Conservation (phyloP, 2,329 filamentous ascomycete species). For the Fusarium lyarnte region DNA sequence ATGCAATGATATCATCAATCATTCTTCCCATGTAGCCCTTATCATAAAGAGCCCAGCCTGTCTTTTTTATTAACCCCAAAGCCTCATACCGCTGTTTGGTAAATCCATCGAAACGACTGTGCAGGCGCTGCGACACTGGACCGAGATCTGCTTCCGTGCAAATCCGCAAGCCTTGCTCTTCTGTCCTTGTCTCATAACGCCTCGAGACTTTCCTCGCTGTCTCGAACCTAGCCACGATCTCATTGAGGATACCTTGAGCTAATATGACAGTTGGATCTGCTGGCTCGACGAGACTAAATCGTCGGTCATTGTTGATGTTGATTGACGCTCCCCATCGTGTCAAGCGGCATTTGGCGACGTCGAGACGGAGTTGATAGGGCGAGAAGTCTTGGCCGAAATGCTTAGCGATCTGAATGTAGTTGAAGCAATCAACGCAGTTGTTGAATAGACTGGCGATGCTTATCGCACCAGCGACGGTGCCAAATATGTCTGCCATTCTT, state of each 20-base stretch:
- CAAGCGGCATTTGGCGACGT: slow-evolving; percentile 45
- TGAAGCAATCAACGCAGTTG: slow-evolving; percentile 52
- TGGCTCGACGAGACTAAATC: slow-evolving; percentile 17
- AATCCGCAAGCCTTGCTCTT: rapidly evolving
- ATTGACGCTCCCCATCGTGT: slow-evolving; percentile 49
- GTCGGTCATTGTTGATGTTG: slow-evolving; percentile 43
- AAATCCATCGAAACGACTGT: neutral
- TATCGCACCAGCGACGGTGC: slow-evolving; percentile 42
- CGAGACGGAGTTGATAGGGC: slow-evolving; percentile 46
- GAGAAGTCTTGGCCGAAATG: slow-evolving; percentile 49
- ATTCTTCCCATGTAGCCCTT: slow-evolving; percentile 32
- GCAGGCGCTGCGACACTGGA: neutral
- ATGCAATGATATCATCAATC: slow-evolving; percentile 31
- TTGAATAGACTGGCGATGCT: slow-evolving; percentile 50
- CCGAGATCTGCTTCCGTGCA: neutral
- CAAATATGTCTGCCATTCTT: slow-evolving; percentile 22
- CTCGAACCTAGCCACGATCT: neutral
- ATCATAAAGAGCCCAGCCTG: slow-evolving; percentile 12
- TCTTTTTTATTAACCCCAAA: neutral
- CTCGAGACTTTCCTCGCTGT: neutral
- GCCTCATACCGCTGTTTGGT: neutral
- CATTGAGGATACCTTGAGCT: neutral
- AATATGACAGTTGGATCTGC: neutral
- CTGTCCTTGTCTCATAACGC: rapidly evolving
- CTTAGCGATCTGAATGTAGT: slow-evolving; percentile 51